These are phyloP conservation scores for Fusarium oxysporum DNA, from an alignment of 2,329 filamentous ascomycete species.

Conservation along the genomic window DNA sequence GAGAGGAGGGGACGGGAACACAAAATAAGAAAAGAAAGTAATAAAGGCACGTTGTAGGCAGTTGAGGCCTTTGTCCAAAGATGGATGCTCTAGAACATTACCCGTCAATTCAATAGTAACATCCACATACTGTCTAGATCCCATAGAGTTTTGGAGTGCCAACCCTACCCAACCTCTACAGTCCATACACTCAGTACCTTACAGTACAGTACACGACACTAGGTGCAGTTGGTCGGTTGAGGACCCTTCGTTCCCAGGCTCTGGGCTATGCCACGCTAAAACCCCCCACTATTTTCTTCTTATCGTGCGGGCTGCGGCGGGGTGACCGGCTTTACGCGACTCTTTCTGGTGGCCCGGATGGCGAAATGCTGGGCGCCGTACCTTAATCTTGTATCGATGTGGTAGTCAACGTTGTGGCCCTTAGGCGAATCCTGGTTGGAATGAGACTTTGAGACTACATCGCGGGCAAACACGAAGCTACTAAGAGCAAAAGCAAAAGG, in stretches of 20 bases:
- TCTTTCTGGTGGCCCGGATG: conserved; percentile 21
- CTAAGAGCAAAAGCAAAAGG: neutral
- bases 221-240: conserved; percentile 6
- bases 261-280: conserved; percentile 18
- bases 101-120: conserved; percentile 12
- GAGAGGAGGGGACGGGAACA: neutral
- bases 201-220: conserved; percentile 5
- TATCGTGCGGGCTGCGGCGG: conserved; percentile 28
- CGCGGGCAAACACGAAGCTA: conserved; percentile 32
- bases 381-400: conserved; percentile 24
- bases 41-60: neutral
- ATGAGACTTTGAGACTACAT: conserved; percentile 29
- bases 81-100: conserved; percentile 26
- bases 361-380: conserved; percentile 2
- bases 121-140: conserved; percentile 8
- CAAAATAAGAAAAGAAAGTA: neutral
- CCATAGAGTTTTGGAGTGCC: conserved; percentile 26
- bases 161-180: neutral
- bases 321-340: conserved; percentile 27
- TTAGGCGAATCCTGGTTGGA: conserved; percentile 30
- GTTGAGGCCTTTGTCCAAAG: conserved; percentile 18
- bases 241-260: conserved; percentile 28
- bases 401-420: conserved; percentile 17
- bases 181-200: conserved; percentile 23
- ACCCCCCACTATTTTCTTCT: conserved; percentile 21